These are phyloP conservation scores for Crepidotus variabilis DNA, from an alignment of 768 basidiomycete genomes.

Conservation along the genomic window DNA sequence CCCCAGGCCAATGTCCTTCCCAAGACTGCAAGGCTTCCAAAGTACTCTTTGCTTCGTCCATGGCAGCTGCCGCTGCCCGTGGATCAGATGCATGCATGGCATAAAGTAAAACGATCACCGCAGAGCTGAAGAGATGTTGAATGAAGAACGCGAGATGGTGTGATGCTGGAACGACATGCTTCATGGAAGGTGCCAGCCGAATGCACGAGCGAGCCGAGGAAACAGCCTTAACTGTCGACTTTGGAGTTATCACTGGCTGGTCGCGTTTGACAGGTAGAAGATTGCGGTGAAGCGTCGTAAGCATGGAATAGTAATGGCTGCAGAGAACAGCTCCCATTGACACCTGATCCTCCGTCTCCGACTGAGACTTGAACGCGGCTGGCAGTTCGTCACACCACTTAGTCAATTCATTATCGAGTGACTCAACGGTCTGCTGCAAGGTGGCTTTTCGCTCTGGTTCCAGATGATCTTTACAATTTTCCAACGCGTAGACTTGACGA, in stretches of 20 bases:
- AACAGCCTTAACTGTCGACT: slow-evolving; percentile 77
- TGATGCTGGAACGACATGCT: slow-evolving; percentile 77
- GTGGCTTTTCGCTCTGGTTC: slow-evolving; percentile 73
- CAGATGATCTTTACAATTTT: slow-evolving; percentile 68
- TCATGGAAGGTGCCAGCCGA: slow-evolving; percentile 80
- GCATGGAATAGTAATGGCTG: slow-evolving; percentile 86
- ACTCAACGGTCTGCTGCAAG: slow-evolving; percentile 75
- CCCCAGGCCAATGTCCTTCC: slow-evolving; percentile 88
- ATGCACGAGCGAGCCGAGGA: slow-evolving; percentile 84
- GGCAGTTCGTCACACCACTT: slow-evolving; percentile 85
- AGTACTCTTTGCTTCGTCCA: slow-evolving; percentile 80
- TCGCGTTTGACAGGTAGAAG: slow-evolving; percentile 78
- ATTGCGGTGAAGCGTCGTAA: slow-evolving; percentile 86
- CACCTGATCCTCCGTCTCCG: slow-evolving; percentile 72
- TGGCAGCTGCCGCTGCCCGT: slow-evolving; percentile 61
- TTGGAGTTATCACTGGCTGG: slow-evolving; percentile 53
- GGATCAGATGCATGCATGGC: slow-evolving; percentile 80
- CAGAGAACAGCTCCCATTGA: slow-evolving; percentile 83
- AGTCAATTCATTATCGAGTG: slow-evolving; percentile 69
- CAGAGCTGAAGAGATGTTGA: slow-evolving; percentile 85
- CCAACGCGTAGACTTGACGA: slow-evolving; percentile 78
- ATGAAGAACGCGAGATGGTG: slow-evolving; percentile 89
- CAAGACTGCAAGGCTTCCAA: slow-evolving; percentile 69
- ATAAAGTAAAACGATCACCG: slow-evolving; percentile 79
- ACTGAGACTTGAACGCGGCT: slow-evolving; percentile 67